A percentile compares a stretch with the other conserved stretches of the same genome.
These are phyloP conservation scores for Striga asiatica DNA, from an alignment of 257 asterid genomes.

Conservation along the genomic window DNA sequence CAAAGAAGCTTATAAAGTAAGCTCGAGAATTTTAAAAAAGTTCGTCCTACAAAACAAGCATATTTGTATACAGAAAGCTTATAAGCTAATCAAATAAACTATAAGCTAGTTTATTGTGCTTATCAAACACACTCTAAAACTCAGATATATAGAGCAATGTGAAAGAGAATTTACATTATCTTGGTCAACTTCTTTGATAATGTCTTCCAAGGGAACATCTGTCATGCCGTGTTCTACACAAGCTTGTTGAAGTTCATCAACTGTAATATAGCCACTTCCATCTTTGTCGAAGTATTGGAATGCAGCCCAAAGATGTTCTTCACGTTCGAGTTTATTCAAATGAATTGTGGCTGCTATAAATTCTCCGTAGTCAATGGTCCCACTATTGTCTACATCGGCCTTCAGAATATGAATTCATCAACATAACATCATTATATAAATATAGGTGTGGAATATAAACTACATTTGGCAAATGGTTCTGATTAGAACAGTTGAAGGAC, in stretches of 20 bases:
- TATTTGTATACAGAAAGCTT: too few species aligned
- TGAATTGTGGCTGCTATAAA: constrained; percentile 79
- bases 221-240: constrained; percentile 65
- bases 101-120: too few species aligned
- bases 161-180: constrained; percentile 42
- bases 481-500: too few species aligned
- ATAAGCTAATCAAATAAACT: too few species aligned
- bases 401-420: constrained; percentile 18
- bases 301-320: constrained; percentile 76
- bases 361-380: constrained; percentile 80
- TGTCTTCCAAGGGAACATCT: constrained; percentile 56
- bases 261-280: constrained; percentile 78
- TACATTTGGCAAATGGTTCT: too few species aligned
- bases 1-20: too few species aligned
- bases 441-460: too few species aligned
- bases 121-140: too few species aligned
- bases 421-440: neutral
- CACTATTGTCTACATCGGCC: constrained; percentile 90
- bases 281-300: too few species aligned
- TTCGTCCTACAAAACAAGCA: too few species aligned
- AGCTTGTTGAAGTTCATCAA: constrained; percentile 82
- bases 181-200: constrained; percentile 77
- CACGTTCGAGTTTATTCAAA: constrained; percentile 70
- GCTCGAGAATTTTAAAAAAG: too few species aligned
- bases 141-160: too few species aligned